Base-by-base conservation (phyloP, 371 early-diverging fungal genomes). In the Blakeslea trispora region DNA sequence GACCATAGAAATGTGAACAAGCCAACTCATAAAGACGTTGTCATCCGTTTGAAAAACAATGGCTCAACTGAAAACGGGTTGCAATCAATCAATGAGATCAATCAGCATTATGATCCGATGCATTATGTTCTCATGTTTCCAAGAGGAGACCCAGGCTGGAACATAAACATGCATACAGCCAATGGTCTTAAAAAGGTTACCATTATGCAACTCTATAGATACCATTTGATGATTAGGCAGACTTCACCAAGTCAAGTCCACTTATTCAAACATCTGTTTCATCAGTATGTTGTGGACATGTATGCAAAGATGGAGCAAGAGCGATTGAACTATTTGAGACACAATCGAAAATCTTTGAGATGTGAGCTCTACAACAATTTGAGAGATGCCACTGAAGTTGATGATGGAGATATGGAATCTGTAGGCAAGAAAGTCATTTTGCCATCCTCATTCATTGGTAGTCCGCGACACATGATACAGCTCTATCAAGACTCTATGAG, bases 401-500 rank as follows among this genome's bases (percentile, higher is more conserved):
- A 58, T 49, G 57, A 50, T 24, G n/a, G 17, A 21, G 50, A 50
- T 54, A 34, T 37, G 28, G 19, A 42, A n/a, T n/a, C 24, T 13
- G 31, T 61, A n/a, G 59, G 67, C 1, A 42, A 31, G 21, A 42
- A 35, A 28, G 39, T 64, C 1, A 49, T 74, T 6, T 23, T 69
- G 3, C 74, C 68, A n/a, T 61, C 61, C 0, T 43, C 63, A 0
- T 68, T 74, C 37, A 34, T 31, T 39, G 68, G 68, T 8, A 55
- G 63, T 22, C 64, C 64, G 28, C 56, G 64, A 0, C 41, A 61
- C 19, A 67, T 69, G 64, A 24, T 37, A 0, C 64, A 65, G 19
- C 47, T 51, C 6, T 71, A 59, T 31, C 69, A 72, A 35, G 68
- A 74, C 55, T 61, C 67, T 0, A 62, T 72, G 50, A 50, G 50